Evolutionary conservation across 371 early-diverging fungal species (phyloP), one percentile per base, ranked within the genome.

Genomic region (Mucor circinelloides): DNA sequence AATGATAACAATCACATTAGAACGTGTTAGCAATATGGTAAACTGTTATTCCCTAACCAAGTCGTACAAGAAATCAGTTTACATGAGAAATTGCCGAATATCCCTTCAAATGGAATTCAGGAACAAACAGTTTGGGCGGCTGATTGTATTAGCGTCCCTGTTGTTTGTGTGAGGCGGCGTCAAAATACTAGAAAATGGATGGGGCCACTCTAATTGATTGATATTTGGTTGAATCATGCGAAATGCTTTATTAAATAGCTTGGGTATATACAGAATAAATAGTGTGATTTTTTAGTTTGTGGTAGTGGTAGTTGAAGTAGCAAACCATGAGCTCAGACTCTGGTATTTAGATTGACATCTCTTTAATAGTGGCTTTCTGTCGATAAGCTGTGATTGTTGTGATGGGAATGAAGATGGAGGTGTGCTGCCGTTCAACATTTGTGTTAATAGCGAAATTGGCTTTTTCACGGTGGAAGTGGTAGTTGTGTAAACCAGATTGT

Each of bases 311-410:
- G 23, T 1, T 3, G 23, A 19, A 38, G 36, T 56, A 6, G 32
- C 27, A 56, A 67, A 67, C 61, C 67, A 67, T 10, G 54, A 55
- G 21, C 60, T 44, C 6, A 67, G 32, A 23, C 57, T 31, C 34
- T 55, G 55, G 28, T 64, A 64, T 60, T 46, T 52, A 3, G 67
- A 38, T 44, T 67, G 67, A 46, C 60, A 67, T 21, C 67, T 30
- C 19, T 61, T 67, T 13, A 67, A 32, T 19, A 38, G 10, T 15
- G 15, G 50, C 31, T 48, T 25, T 19, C 36, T 36, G 12, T 52
- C 17, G 17, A 40, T 40, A 40, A 34, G 54, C 38, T 63, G 17
- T 19, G 8, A n/a, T 2, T 58, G 19, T 32, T 44, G 10, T 36
- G 36, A 1, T 60, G 52, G 10, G 12, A 12, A 2, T 23, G 50